Evolutionary conservation across 768 basidiomycete species (phyloP).

Genomic region (Pulveroboletus sp.): DNA sequence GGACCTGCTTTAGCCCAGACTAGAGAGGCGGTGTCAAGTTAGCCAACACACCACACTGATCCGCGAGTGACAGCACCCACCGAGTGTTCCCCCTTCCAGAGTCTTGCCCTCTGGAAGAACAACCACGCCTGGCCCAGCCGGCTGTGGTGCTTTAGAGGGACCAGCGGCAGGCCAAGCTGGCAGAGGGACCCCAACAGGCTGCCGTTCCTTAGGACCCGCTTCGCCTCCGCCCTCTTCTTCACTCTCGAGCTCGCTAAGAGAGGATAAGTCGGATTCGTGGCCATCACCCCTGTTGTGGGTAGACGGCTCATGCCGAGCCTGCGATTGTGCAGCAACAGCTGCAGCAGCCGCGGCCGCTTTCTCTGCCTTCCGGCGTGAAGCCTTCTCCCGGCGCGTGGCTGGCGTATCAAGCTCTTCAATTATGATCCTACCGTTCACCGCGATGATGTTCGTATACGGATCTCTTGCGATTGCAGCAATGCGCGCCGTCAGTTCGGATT

Average conservation of each 20-base stretch:
- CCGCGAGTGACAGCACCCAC: slow-evolving; percentile 35
- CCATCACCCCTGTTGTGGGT: slow-evolving; percentile 10
- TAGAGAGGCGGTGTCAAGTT: slow-evolving; percentile 22
- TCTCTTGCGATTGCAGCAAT: slow-evolving; percentile 26
- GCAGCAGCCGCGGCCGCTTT: slow-evolving; percentile 28
- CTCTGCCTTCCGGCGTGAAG: slow-evolving; percentile 41
- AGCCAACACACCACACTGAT: background rate
- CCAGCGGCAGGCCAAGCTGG: slow-evolving; percentile 7
- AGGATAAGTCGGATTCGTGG: slow-evolving; percentile 42
- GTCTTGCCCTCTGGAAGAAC: slow-evolving; percentile 32
- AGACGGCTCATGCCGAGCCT: background rate
- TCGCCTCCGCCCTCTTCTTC: slow-evolving; percentile 20
- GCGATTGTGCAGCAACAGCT: slow-evolving; percentile 14
- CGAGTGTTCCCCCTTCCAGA: slow-evolving; percentile 58
- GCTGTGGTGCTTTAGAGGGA: slow-evolving; percentile 6
- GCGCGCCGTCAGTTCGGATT: slow-evolving; percentile 23
- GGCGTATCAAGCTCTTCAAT: slow-evolving; percentile 74
- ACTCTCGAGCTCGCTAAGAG: slow-evolving; percentile 41
- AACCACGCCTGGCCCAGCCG: slow-evolving; percentile 29
- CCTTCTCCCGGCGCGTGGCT: slow-evolving; percentile 57
- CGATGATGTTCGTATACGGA: slow-evolving; percentile 27
- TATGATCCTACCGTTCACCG: slow-evolving; percentile 49
- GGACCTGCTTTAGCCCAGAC: slow-evolving; percentile 83
- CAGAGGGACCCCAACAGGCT: background rate
- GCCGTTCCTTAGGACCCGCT: slow-evolving; percentile 6